Conservation (phyloP, 495 filamentous ascomycete species). For the Massariosphaeria phaeospora region DNA sequence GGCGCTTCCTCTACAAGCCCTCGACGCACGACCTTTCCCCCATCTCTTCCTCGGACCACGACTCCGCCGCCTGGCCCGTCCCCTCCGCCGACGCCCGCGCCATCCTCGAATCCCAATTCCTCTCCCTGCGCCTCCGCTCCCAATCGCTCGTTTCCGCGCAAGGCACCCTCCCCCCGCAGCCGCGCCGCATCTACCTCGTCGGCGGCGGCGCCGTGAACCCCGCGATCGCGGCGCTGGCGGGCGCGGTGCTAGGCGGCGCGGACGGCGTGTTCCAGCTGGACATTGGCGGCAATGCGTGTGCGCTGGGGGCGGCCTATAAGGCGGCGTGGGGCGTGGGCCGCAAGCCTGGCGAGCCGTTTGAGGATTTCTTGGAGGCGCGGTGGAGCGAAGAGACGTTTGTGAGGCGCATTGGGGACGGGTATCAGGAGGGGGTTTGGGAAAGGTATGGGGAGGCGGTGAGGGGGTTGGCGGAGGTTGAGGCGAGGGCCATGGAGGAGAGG, state of each 20-base stretch:
- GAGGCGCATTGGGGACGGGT: slow-evolving; percentile 76
- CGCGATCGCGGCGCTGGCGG: slow-evolving; percentile 74
- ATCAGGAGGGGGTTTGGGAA: slow-evolving; percentile 65
- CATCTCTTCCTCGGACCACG: slow-evolving; percentile 38
- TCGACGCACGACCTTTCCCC: slow-evolving; percentile 19
- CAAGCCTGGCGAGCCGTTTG: slow-evolving; percentile 64
- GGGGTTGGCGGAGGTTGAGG: slow-evolving; percentile 78
- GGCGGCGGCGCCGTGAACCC: slow-evolving; percentile 85
- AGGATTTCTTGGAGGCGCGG: slow-evolving; percentile 71
- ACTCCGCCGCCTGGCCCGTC: slow-evolving; percentile 44
- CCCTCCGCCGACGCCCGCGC: slow-evolving; percentile 69
- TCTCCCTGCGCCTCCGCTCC: slow-evolving; percentile 81
- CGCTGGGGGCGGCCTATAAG: slow-evolving; percentile 92
- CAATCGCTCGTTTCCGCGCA: slow-evolving; percentile 58
- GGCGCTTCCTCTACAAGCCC: slow-evolving; percentile 66
- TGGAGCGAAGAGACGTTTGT: slow-evolving; percentile 85
- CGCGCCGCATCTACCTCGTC: slow-evolving; percentile 84
- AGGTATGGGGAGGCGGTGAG: slow-evolving; percentile 69
- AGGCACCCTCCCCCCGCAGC: slow-evolving; percentile 69
- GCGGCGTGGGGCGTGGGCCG: slow-evolving; percentile 87
- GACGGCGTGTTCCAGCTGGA: slow-evolving; percentile 91
- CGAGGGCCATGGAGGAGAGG: slow-evolving; percentile 49
- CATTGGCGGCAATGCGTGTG: slow-evolving; percentile 94
- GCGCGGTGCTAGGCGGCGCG: slow-evolving; percentile 77
- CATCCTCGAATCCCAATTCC: slow-evolving; percentile 90